A percentile compares a stretch with the other conserved stretches of the same genome.
phyloP scores from a whole-genome alignment of 768 basidiomycete species.

The Mycena galopus region DNA sequence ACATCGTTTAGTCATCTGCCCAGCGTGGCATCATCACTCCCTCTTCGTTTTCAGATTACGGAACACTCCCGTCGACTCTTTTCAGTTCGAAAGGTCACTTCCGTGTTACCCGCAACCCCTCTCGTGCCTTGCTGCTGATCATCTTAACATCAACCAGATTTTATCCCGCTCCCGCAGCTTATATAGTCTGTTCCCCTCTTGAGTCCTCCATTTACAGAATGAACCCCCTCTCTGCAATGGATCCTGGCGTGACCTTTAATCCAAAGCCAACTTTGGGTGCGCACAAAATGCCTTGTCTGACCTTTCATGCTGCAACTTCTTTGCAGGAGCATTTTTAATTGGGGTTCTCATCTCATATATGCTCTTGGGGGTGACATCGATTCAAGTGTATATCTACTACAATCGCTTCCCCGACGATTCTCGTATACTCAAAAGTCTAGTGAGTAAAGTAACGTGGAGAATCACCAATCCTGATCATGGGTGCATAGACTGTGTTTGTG shows the following conservation, averaged over 20 bases:
- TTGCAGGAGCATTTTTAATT: neutral
- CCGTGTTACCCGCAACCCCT: too few relatives aligned
- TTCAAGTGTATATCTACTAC: constrained; percentile 15
- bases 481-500: neutral
- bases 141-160: too few relatives aligned
- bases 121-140: too few relatives aligned
- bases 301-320: neutral
- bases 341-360: constrained; percentile 1
- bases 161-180: too few relatives aligned
- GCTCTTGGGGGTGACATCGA: constrained; percentile 10
- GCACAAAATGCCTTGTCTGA: neutral
- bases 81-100: too few relatives aligned
- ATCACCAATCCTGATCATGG: neutral
- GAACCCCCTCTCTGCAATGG: too few relatives aligned
- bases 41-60: too few relatives aligned
- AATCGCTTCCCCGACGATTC: constrained; percentile 16
- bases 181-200: too few relatives aligned
- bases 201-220: too few relatives aligned
- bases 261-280: neutral
- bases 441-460: neutral
- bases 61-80: too few relatives aligned
- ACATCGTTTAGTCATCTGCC: too few relatives aligned
- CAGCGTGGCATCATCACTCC: too few relatives aligned
- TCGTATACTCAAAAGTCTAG: constrained; percentile 6
- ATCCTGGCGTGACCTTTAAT: neutral